A percentile compares a stretch with the other conserved stretches of the same genome.
These are phyloP conservation scores for Boletellus emodensis DNA, from an alignment of 768 basidiomycete genomes.

Conservation along the genomic window DNA sequence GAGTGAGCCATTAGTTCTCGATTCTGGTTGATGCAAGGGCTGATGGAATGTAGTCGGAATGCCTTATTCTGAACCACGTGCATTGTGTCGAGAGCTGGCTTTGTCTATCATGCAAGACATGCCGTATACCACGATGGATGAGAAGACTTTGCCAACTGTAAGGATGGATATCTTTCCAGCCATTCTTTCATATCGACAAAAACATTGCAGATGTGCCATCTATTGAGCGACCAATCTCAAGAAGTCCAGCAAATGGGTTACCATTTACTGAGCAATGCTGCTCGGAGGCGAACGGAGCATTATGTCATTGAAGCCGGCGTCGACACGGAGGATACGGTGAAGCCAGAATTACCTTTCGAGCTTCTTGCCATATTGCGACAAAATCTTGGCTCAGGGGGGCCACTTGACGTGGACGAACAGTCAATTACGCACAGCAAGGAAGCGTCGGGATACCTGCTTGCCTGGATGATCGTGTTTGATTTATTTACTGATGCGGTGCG, in stretches of 20 bases:
- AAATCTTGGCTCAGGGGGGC: slow-evolving; percentile 39
- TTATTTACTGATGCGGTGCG: slow-evolving; percentile 80
- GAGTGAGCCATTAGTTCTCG: slow-evolving; percentile 38
- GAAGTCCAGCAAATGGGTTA: slow-evolving; percentile 79
- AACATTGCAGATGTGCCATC: slow-evolving; percentile 65
- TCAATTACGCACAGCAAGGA: slow-evolving; percentile 35
- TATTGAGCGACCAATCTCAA: slow-evolving; percentile 59
- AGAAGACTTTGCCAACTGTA: slow-evolving; percentile 63
- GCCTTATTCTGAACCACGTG: slow-evolving; percentile 52
- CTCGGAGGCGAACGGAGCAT: slow-evolving; percentile 71
- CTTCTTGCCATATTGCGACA: slow-evolving; percentile 60
- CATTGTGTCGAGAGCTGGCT: slow-evolving; percentile 62
- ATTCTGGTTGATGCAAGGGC: not conserved
- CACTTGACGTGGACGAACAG: slow-evolving; percentile 37
- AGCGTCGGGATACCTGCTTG: slow-evolving; percentile 67
- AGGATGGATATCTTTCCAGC: slow-evolving; percentile 7
- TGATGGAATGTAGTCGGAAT: slow-evolving; percentile 8
- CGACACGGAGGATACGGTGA: slow-evolving; percentile 55
- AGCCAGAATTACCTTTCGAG: slow-evolving; percentile 60
- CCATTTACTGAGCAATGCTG: slow-evolving; percentile 62
- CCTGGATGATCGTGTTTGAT: slow-evolving; percentile 89
- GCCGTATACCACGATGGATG: slow-evolving; percentile 57
- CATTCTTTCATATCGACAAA: not conserved
- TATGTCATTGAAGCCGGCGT: slow-evolving; percentile 86
- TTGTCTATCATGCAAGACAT: slow-evolving; percentile 66